Evolutionary conservation across 345 rosid genomes (phyloP), one percentile per base, ranked within the genome.

Genomic region (Cardamine chenopodiifolia): DNA sequence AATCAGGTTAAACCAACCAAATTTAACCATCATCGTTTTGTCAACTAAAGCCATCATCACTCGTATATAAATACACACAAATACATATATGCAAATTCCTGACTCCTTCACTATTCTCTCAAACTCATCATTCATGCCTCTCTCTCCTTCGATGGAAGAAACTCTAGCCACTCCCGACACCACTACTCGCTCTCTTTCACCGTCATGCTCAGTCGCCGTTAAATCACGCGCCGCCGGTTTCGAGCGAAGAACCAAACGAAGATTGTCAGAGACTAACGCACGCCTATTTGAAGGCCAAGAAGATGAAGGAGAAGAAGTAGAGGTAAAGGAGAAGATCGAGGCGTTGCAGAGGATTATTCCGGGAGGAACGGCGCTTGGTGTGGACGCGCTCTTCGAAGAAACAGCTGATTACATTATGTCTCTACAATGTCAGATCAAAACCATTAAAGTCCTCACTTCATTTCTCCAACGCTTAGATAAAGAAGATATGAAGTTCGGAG

Each of bases 271-370:
- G 62, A 56, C 76, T 4, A 79, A 60, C n/a, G 44, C 48, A 73
- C 73, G 7, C 44, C 47, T 39, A 55, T 35, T 23, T 48, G 71
- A 75, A 14, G 72, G 53, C 0, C 69, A 62, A 14, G 73, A 71
- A 0, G 86, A 81, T 2, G 86, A 75, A 0, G 84, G 68, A 0
- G 84, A 75, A 18, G 82, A 34, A 45, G 86, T 69, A 18, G 80
- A 82, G 26, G 90, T 84, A 31, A 81, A 57, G 20, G 80, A 71
- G 39, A 90, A 84, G 85, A 86, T 90, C 26, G 73, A 29, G 72
- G 86, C 88, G 62, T 79, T 90, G 85, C 92, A 88, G 85, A 90
- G 80, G 85, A 85, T 88, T 28, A 86, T 90, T 17, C 96, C 96
- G 0, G 96, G 93, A 26, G 93, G 93, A 4, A 85, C 81, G n/a